Evolutionary conservation across 169 alveolate species (phyloP).

Genomic region (Cryptosporidium ryanae): DNA sequence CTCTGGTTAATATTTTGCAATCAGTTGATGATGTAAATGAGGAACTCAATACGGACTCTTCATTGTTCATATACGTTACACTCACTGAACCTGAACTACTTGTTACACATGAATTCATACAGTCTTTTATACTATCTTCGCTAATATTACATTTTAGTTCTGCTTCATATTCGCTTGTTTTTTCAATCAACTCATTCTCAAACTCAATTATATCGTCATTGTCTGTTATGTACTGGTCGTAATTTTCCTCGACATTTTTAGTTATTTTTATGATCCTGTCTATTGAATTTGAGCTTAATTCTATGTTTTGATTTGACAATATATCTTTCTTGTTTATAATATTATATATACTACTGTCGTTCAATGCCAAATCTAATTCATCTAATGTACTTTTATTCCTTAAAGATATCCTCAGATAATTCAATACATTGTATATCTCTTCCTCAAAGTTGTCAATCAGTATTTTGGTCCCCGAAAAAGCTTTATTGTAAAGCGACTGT

Average conservation of each 20-base stretch:
- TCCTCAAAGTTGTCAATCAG: slow-evolving; percentile 65
- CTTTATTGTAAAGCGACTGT: slow-evolving; percentile 51
- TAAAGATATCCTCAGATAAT: slow-evolving; percentile 10
- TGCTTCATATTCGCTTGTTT: background rate
- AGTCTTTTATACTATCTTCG: background rate
- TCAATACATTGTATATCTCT: slow-evolving; percentile 40
- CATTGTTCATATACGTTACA: background rate
- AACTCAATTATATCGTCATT: background rate
- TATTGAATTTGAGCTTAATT: slow-evolving; percentile 45
- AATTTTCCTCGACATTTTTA: background rate
- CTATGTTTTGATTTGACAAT: background rate
- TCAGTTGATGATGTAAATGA: background rate
- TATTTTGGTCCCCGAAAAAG: slow-evolving; percentile 67
- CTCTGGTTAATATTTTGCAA: background rate
- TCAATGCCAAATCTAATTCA: slow-evolving; percentile 42
- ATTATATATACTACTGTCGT: background rate
- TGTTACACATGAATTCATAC: background rate
- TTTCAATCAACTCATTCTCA: slow-evolving; percentile 3
- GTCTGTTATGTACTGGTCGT: background rate
- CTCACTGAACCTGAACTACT: background rate
- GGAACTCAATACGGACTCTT: background rate
- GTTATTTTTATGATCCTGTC: slow-evolving; percentile 26
- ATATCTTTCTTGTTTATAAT: slow-evolving; percentile 7
- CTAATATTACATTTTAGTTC: background rate
- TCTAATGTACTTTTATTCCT: background rate